A percentile compares a stretch with the other conserved stretches of the same genome.
phyloP scores from a whole-genome alignment of 352 stramenopile species.

The Pythium folliculosum region DNA sequence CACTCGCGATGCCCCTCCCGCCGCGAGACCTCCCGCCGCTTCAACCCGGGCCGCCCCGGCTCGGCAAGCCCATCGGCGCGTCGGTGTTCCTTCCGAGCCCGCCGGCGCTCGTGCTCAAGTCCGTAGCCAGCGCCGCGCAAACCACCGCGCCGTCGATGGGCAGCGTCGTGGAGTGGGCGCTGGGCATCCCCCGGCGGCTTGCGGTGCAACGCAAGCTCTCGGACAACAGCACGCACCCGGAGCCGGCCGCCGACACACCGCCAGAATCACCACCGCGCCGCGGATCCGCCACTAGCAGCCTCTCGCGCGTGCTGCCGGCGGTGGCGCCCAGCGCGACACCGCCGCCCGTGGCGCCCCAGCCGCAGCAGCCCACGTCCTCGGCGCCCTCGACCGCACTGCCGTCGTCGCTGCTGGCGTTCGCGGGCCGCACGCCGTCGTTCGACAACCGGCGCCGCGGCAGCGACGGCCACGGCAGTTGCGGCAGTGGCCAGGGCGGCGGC shows the following conservation, averaged over 20 bases:
- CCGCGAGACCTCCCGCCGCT: not conserved
- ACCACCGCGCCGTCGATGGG: not conserved
- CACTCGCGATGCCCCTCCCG: too few relatives aligned
- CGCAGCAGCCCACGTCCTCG: not conserved
- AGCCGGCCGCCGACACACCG: not conserved
- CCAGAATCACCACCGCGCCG: not conserved
- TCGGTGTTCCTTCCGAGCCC: not conserved
- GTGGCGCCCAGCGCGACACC: not conserved
- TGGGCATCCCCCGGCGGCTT: not conserved
- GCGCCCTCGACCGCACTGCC: not conserved
- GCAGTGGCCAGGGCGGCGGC: not conserved
- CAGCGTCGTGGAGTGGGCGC: not conserved
- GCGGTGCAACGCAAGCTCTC: not conserved
- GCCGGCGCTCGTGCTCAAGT: conserved; percentile 8
- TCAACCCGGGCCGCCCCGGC: not conserved
- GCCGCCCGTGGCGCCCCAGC: not conserved
- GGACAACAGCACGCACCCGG: conserved; percentile 3
- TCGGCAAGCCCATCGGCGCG: not conserved
- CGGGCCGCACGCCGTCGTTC: not conserved
- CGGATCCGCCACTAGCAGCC: not conserved
- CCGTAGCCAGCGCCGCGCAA: not conserved
- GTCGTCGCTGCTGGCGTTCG: not conserved
- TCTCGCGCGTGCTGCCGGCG: conserved; percentile 5
- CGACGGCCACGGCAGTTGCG: not conserved
- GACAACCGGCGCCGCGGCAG: not conserved